phyloP scores from a whole-genome alignment of 148 eudicot genomes.

The Chenopodium suecicum region DNA sequence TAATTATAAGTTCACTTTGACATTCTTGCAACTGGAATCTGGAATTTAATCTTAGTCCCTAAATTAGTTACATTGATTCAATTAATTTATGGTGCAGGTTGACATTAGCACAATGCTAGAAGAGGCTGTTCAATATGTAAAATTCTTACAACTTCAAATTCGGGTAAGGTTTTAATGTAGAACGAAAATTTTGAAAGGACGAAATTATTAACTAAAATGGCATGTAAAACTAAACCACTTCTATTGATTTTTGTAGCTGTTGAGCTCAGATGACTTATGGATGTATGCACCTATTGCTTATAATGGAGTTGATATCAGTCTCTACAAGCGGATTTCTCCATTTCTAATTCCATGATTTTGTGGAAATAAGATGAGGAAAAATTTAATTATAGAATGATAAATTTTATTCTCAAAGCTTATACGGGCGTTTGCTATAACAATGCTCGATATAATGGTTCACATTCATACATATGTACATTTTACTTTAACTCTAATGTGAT shows the following conservation, averaged over 20 bases:
- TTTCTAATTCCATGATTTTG: constrained; percentile 20
- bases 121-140: constrained; percentile 62
- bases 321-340: constrained; percentile 42
- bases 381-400: background rate
- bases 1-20: background rate
- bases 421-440: background rate
- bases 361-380: background rate
- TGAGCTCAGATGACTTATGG: constrained; percentile 80
- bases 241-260: constrained; percentile 29
- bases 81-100: constrained; percentile 30
- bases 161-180: constrained; percentile 26
- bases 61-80: too few relatives aligned
- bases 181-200: background rate
- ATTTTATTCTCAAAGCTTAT: background rate
- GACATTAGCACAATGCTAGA: constrained; percentile 82
- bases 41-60: too few relatives aligned
- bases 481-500: background rate
- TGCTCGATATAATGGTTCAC: background rate
- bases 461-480: background rate
- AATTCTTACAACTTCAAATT: constrained; percentile 61
- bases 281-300: constrained; percentile 74
- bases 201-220: background rate
- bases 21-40: too few relatives aligned
- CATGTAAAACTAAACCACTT: background rate
- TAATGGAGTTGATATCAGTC: constrained; percentile 60